phyloP scores from a whole-genome alignment of 2,329 filamentous ascomycete genomes.

The Fusarium coicis region DNA sequence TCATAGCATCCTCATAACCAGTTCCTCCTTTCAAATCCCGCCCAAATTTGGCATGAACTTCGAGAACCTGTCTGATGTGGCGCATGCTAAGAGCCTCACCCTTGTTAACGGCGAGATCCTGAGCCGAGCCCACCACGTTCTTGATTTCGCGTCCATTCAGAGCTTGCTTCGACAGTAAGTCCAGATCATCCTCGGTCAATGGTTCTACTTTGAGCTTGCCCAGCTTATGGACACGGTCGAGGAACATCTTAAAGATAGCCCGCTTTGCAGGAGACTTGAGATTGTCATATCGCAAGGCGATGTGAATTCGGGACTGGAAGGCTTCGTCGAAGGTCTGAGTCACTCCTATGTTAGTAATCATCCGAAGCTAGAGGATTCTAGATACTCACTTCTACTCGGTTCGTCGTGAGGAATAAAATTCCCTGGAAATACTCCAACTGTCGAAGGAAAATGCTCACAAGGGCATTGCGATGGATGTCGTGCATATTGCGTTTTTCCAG shows the following conservation, averaged over 20 bases:
- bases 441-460: constrained; percentile 88
- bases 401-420: constrained; percentile 89
- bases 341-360: constrained; percentile 4
- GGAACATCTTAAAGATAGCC: constrained; percentile 85
- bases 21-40: constrained; percentile 83
- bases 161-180: constrained; percentile 72
- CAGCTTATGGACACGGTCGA: constrained; percentile 75
- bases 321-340: constrained; percentile 84
- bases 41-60: constrained; percentile 85
- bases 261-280: constrained; percentile 78
- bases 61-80: constrained; percentile 84
- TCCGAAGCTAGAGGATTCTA: neutral
- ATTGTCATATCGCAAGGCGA: constrained; percentile 83
- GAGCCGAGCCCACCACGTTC: constrained; percentile 85
- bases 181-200: constrained; percentile 75
- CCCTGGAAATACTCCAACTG: constrained; percentile 93
- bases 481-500: constrained; percentile 84
- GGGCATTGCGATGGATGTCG: constrained; percentile 85
- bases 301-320: constrained; percentile 88
- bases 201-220: constrained; percentile 69
- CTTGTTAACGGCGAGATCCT: constrained; percentile 83
- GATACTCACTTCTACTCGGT: constrained; percentile 73
- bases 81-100: constrained; percentile 76
- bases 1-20: constrained; percentile 86
- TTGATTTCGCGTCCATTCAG: constrained; percentile 80